Evolutionary conservation across 768 basidiomycete genomes (phyloP).

Genomic region (Xerocomus brunneocitrinus): DNA sequence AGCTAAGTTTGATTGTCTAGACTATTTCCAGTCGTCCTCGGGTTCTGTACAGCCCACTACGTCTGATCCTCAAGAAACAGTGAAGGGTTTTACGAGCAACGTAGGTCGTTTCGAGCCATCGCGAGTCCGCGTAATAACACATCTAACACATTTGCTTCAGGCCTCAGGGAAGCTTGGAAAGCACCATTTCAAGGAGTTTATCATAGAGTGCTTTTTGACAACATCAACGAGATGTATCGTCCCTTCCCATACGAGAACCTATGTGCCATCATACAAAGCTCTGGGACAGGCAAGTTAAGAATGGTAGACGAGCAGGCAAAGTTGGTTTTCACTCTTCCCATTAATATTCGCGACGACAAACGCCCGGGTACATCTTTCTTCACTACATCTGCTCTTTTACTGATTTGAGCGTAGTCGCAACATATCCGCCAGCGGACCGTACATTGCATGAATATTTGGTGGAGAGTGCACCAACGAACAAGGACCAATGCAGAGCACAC

Average conservation of each 20-base stretch:
- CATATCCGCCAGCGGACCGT: background rate
- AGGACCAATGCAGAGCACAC: background rate
- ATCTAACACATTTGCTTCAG: background rate
- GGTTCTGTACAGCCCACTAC: background rate
- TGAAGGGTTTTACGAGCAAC: background rate
- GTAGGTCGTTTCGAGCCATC: background rate
- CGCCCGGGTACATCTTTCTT: background rate
- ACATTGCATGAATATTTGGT: background rate
- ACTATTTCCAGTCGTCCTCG: background rate
- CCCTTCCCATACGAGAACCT: background rate
- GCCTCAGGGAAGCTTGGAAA: background rate
- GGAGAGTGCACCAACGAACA: background rate
- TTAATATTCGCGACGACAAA: background rate
- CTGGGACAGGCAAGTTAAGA: constrained; percentile 4
- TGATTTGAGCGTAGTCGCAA: background rate
- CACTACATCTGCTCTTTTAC: background rate
- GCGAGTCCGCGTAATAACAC: too few relatives aligned
- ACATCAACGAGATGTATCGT: background rate
- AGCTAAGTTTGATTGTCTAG: background rate
- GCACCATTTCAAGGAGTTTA: background rate
- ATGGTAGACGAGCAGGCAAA: constrained; percentile 9
- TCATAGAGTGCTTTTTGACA: background rate
- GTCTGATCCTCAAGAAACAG: background rate
- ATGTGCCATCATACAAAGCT: background rate
- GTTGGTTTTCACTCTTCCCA: constrained; percentile 2